Evolutionary conservation across 2,329 filamentous ascomycete genomes (phyloP), one percentile per base, ranked within the genome.

Genomic region (Capronia americana): DNA sequence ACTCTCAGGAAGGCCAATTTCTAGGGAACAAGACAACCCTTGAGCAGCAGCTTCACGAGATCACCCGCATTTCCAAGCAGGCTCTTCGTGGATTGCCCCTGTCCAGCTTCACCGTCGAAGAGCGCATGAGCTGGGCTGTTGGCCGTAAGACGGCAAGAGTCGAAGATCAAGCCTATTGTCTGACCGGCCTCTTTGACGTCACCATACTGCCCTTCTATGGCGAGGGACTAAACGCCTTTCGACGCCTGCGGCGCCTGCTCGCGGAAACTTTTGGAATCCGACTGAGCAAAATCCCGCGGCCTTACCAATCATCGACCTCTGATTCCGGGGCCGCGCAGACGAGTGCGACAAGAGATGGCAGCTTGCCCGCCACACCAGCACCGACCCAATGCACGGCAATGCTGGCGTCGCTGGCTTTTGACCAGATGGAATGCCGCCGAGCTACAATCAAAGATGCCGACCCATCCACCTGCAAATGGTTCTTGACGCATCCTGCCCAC

Each of bases 341-440:
- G 32, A 12, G 32, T 34, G 10, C 32, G 32, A 23, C 24, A 32
- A 28, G 32, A 34, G 63, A 34, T 24, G n/a, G 17, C 34, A 34
- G 26, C 28, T n/a, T 10, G 12, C 14, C 26, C 34, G 41, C 63
- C 28, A 56, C 34, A 4, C 28, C 34, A 59, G 24, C 34, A 11
- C 44, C 20, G 2, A 48, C 66, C 38, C 68, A 62, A 50, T 65
- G 64, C 50, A 63, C 61, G 61, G 41, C 14, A n/a, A 61, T 76
- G 4, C 61, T 78, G 14, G 65, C 75, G 0, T 76, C 74, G 0
- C 61, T 82, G 4, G 66, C n/a, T 4, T 83, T 83, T 66, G 72
- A 78, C 1, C 74, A 79, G 59, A 78, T 82, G 44, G 44, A 48
- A 2, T 48, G 17, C 2, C 44, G 44, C 6, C 44, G 44, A 48